A percentile compares a stretch with the other conserved stretches of the same genome.
Conservation (phyloP, 1,139 yeast species). For the Meyerozyma smithsonii region DNA sequence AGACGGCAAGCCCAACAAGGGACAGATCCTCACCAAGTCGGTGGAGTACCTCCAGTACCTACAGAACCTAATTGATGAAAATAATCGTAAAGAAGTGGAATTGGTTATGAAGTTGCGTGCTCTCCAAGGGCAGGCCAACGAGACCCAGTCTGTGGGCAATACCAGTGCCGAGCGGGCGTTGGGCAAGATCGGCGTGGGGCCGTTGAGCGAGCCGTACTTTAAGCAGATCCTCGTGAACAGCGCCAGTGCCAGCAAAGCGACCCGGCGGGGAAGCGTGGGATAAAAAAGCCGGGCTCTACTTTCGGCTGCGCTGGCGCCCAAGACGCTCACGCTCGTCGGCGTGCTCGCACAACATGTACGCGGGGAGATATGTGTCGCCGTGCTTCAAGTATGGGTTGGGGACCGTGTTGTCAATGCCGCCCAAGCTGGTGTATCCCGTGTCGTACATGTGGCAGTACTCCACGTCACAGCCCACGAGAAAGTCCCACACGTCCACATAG, state of each 20-base stretch:
- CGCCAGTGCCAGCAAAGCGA: slow-evolving; percentile 16
- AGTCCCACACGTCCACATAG: slow-evolving; percentile 74
- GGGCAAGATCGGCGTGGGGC: slow-evolving; percentile 79
- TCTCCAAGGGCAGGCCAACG: slow-evolving; percentile 27
- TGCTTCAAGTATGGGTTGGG: slow-evolving; percentile 57
- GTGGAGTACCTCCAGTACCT: slow-evolving; percentile 77
- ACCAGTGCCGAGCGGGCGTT: slow-evolving; percentile 81
- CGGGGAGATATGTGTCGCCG: slow-evolving; percentile 48
- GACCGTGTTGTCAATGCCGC: slow-evolving; percentile 63
- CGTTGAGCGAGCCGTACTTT: slow-evolving; percentile 52
- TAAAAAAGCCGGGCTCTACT: not conserved
- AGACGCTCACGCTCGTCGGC: slow-evolving; percentile 52
- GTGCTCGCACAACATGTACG: slow-evolving; percentile 57
- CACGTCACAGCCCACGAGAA: slow-evolving; percentile 44
- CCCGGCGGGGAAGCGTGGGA: slow-evolving; percentile 10
- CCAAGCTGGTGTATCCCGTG: slow-evolving; percentile 75
- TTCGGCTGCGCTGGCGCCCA: slow-evolving; percentile 16
- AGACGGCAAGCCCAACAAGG: slow-evolving; percentile 91
- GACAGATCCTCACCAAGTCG: slow-evolving; percentile 78
- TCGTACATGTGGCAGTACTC: slow-evolving; percentile 71
- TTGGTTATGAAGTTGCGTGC: slow-evolving; percentile 56
- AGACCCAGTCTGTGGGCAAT: slow-evolving; percentile 48
- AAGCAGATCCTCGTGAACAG: slow-evolving; percentile 31
- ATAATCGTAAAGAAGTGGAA: slow-evolving; percentile 75
- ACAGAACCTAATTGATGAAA: slow-evolving; percentile 72